Conservation (phyloP, 768 basidiomycete genomes). For the Hydnum rufescens region DNA sequence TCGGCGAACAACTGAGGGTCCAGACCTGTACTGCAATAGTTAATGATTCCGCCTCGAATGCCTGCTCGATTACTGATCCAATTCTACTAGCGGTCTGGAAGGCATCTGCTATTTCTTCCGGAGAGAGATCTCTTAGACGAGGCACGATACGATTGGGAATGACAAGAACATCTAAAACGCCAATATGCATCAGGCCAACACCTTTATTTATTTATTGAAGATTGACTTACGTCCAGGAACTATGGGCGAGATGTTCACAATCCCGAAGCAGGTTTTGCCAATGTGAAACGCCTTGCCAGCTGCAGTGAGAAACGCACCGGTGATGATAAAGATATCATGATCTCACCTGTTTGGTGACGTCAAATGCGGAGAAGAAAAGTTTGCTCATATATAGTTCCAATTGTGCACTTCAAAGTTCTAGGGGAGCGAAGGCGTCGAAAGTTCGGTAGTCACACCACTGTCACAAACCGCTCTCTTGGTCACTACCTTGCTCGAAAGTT, state of each 20-base stretch:
- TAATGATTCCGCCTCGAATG: conserved; percentile 61
- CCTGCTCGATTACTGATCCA: conserved; percentile 59
- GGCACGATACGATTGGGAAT: conserved; percentile 31
- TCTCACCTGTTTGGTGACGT: conserved; percentile 11
- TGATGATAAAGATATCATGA: neutral
- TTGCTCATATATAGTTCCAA: too few relatives aligned
- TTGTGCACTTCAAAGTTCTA: too few relatives aligned
- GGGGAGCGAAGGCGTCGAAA: too few relatives aligned
- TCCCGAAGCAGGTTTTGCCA: conserved; percentile 49
- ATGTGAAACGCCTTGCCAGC: conserved; percentile 31
- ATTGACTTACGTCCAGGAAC: conserved; percentile 70
- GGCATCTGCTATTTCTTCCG: conserved; percentile 52
- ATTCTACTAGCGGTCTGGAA: conserved; percentile 66
- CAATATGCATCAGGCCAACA: neutral
- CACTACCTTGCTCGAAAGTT: too few relatives aligned
- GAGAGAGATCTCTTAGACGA: conserved; percentile 28
- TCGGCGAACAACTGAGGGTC: conserved; percentile 8
- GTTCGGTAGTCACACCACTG: too few relatives aligned
- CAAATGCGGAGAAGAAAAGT: conserved; percentile 15
- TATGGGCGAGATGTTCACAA: conserved; percentile 90
- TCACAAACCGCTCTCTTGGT: too few relatives aligned
- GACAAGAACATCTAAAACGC: conserved; percentile 31
- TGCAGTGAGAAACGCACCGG: neutral
- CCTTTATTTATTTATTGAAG: neutral
- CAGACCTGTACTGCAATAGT: conserved; percentile 79